These are phyloP conservation scores for Hevea brasiliensis DNA, from an alignment of 345 rosid genomes.

Conservation along the genomic window DNA sequence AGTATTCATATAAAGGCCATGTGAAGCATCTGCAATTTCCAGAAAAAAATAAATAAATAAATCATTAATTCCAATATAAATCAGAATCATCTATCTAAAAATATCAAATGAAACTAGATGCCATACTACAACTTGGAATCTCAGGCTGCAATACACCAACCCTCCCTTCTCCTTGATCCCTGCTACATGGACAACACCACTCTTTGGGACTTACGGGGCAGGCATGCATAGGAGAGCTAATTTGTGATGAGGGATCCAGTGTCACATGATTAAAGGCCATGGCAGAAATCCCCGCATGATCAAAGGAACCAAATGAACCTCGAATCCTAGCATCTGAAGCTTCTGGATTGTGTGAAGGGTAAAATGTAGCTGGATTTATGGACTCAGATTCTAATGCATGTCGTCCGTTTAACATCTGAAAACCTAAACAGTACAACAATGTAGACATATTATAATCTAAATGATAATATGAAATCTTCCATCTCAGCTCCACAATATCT, in stretches of 20 bases:
- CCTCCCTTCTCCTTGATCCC: constrained; percentile 30
- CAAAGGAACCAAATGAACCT: constrained; percentile 2
- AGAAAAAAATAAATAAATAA: constrained; percentile 16
- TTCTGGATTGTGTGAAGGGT: constrained; percentile 18
- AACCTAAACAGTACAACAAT: constrained; percentile 28
- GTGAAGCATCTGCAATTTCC: constrained; percentile 44
- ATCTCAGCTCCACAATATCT: not conserved
- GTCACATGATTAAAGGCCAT: constrained; percentile 15
- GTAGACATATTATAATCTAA: constrained; percentile 9
- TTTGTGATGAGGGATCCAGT: constrained; percentile 26
- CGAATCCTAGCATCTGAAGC: constrained; percentile 26
- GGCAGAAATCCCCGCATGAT: constrained; percentile 12
- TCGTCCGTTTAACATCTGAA: constrained; percentile 31
- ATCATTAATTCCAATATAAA: constrained; percentile 18
- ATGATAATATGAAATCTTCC: not conserved
- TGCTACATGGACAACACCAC: constrained; percentile 33
- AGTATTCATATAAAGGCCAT: constrained; percentile 24
- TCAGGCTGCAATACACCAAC: constrained; percentile 39
- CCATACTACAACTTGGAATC: constrained; percentile 44
- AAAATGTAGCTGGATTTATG: constrained; percentile 4
- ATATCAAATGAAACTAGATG: constrained; percentile 38
- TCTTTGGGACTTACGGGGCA: constrained; percentile 46
- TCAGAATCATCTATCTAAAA: not conserved
- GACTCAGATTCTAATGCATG: constrained; percentile 2
- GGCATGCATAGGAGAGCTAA: constrained; percentile 38